A percentile compares a stretch with the other conserved stretches of the same genome.
These are phyloP conservation scores for Litchi chinensis DNA, from an alignment of 345 rosid species.

Conservation along the genomic window DNA sequence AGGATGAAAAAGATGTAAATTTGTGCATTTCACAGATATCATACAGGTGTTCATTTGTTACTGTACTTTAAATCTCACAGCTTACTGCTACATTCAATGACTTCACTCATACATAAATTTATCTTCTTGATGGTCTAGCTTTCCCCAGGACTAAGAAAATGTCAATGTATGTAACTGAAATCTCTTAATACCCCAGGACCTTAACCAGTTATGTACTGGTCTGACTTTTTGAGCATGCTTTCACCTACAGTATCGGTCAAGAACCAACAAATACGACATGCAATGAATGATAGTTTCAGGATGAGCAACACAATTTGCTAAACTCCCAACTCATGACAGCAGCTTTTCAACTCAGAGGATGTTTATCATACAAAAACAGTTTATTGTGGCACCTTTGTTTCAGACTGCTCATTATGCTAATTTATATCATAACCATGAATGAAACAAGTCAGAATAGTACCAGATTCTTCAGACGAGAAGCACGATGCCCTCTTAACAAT, in stretches of 20 bases:
- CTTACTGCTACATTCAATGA: slow-evolving; percentile 8
- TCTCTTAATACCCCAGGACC: not conserved
- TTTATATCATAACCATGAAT: not conserved
- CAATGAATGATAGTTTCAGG: not conserved
- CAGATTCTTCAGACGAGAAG: not conserved
- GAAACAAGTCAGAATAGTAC: not conserved
- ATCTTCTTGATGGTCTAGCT: not conserved
- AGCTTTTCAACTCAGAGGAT: not conserved
- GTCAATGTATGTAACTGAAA: not conserved
- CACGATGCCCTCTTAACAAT: not conserved
- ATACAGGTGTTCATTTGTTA: slow-evolving; percentile 8
- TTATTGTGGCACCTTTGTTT: not conserved
- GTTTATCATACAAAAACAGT: not conserved
- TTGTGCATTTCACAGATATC: slow-evolving; percentile 19
- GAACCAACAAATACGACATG: not conserved
- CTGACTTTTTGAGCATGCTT: not conserved
- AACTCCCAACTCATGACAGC: not conserved
- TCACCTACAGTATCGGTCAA: not conserved
- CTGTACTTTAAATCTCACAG: slow-evolving; percentile 7
- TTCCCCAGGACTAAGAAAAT: not conserved
- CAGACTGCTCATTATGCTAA: slow-evolving; percentile 3
- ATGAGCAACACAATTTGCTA: not conserved
- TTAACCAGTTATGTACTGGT: not conserved
- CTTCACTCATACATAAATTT: not conserved
- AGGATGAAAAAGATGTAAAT: slow-evolving; percentile 24